Percentiles rank a stretch among this genome's conserved stretches.
phyloP scores from a whole-genome alignment of 768 basidiomycete genomes.

The Pleurotus cornucopiae region DNA sequence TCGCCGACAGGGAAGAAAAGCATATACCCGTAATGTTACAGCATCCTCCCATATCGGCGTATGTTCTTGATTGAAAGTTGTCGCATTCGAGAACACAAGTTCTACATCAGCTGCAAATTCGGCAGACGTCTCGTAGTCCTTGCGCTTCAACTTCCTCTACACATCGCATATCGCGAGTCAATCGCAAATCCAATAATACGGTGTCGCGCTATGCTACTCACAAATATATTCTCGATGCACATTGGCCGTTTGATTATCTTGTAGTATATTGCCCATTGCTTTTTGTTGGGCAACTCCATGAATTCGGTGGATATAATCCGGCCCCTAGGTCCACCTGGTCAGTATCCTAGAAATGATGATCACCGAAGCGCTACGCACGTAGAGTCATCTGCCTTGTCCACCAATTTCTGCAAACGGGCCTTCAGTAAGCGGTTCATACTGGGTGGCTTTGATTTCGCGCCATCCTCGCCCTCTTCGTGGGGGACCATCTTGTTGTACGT shows the following conservation, averaged over 20 bases:
- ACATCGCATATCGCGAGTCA: conserved; percentile 1
- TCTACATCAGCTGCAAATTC: conserved; percentile 87
- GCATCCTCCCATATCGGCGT: conserved; percentile 84
- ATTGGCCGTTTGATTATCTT: conserved; percentile 74
- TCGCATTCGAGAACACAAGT: conserved; percentile 85
- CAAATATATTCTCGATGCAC: conserved; percentile 73
- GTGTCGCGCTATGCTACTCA: conserved; percentile 33
- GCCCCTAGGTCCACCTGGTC: conserved; percentile 39
- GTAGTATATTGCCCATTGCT: conserved; percentile 78
- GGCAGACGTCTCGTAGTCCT: conserved; percentile 63
- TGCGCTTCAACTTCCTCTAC: conserved; percentile 78
- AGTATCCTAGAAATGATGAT: neutral
- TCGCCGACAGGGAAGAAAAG: conserved; percentile 5
- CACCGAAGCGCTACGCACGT: conserved; percentile 40
- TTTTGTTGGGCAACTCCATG: conserved; percentile 79
- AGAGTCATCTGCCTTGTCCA: conserved; percentile 62
- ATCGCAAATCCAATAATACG: neutral
- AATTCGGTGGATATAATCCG: conserved; percentile 69
- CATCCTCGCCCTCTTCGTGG: conserved; percentile 28
- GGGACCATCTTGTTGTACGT: conserved; percentile 43
- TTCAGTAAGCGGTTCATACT: conserved; percentile 68
- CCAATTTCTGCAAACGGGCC: conserved; percentile 64
- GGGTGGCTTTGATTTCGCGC: conserved; percentile 53
- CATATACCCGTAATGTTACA: conserved; percentile 49
- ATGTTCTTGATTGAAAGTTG: conserved; percentile 84